These are phyloP conservation scores for Fusarium fracticaudum DNA, from an alignment of 2,329 filamentous ascomycete genomes.

Conservation along the genomic window DNA sequence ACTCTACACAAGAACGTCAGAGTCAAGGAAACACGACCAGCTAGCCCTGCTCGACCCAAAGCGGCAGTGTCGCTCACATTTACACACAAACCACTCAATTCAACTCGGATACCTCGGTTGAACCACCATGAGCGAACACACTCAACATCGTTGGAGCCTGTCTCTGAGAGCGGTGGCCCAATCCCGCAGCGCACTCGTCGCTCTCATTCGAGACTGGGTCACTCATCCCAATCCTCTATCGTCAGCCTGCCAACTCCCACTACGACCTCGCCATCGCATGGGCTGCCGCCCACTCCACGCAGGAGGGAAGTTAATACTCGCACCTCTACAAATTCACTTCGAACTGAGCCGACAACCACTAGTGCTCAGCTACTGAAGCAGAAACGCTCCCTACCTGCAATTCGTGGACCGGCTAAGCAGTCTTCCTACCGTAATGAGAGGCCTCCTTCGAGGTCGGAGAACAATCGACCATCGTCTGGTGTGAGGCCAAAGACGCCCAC, in stretches of 20 bases:
- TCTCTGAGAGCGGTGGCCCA: slow-evolving; percentile 87
- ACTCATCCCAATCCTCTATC: slow-evolving; percentile 75
- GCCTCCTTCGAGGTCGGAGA: slow-evolving; percentile 68
- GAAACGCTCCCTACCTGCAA: slow-evolving; percentile 71
- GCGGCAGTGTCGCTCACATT: slow-evolving; percentile 90
- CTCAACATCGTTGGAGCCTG: slow-evolving; percentile 82
- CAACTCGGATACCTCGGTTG: slow-evolving; percentile 83
- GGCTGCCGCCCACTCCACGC: slow-evolving; percentile 68
- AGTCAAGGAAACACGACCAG: slow-evolving; percentile 75
- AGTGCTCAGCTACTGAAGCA: slow-evolving; percentile 71
- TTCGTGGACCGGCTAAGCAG: slow-evolving; percentile 64
- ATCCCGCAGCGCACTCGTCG: slow-evolving; percentile 66
- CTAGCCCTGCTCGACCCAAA: slow-evolving; percentile 76
- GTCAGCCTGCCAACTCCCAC: slow-evolving; percentile 70
- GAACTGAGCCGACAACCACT: slow-evolving; percentile 71
- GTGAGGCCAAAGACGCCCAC: slow-evolving; percentile 77
- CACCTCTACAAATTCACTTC: slow-evolving; percentile 62
- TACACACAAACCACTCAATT: slow-evolving; percentile 74
- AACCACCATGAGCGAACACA: slow-evolving; percentile 75
- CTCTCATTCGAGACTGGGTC: slow-evolving; percentile 73
- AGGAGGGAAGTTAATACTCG: slow-evolving; percentile 68
- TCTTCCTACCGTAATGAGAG: slow-evolving; percentile 61
- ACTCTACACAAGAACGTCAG: slow-evolving; percentile 93
- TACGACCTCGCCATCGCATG: slow-evolving; percentile 63
- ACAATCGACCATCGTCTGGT: slow-evolving; percentile 59